Percentiles rank a stretch among this genome's conserved stretches.
Evolutionary conservation across 2,329 filamentous ascomycete species (phyloP).

Genomic region (Lecanicillium sp.): DNA sequence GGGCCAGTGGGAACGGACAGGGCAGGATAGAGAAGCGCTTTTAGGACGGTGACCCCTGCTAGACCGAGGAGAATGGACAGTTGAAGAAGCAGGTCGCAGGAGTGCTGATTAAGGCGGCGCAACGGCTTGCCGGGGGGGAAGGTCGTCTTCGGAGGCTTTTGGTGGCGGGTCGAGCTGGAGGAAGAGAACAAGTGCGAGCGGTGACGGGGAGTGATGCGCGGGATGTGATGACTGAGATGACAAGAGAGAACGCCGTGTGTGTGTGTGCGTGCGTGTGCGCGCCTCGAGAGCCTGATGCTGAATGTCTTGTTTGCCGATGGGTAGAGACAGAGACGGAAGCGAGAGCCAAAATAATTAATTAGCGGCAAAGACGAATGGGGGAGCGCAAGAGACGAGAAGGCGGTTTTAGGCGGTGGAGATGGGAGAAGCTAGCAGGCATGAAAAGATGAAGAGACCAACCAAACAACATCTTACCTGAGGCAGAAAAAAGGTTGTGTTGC

Average conservation of each 20-base stretch:
- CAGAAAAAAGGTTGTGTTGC: no score
- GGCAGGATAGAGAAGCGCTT: slow-evolving; percentile 8
- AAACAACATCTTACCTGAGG: no score
- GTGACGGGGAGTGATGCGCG: not conserved
- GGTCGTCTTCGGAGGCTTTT: not conserved
- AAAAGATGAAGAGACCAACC: no score
- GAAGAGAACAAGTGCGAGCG: not conserved
- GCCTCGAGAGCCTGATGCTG: slow-evolving; percentile 6
- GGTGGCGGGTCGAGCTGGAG: not conserved
- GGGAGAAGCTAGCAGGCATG: not conserved
- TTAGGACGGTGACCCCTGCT: slow-evolving; percentile 6
- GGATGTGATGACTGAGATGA: not conserved
- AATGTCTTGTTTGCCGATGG: not conserved
- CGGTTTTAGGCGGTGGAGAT: slow-evolving; percentile 6
- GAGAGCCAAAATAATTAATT: no score
- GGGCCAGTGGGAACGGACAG: not conserved
- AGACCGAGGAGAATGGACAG: not conserved
- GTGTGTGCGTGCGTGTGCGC: not conserved
- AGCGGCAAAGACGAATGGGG: not conserved
- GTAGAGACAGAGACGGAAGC: not conserved
- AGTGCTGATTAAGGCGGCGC: not conserved
- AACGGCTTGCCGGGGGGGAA: not conserved
- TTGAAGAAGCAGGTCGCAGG: no score
- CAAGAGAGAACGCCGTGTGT: not conserved
- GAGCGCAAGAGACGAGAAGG: slow-evolving; percentile 5